Evolutionary conservation across 2,329 filamentous ascomycete genomes (phyloP), one percentile per base, ranked within the genome.

Genomic region (Periconia sp.): DNA sequence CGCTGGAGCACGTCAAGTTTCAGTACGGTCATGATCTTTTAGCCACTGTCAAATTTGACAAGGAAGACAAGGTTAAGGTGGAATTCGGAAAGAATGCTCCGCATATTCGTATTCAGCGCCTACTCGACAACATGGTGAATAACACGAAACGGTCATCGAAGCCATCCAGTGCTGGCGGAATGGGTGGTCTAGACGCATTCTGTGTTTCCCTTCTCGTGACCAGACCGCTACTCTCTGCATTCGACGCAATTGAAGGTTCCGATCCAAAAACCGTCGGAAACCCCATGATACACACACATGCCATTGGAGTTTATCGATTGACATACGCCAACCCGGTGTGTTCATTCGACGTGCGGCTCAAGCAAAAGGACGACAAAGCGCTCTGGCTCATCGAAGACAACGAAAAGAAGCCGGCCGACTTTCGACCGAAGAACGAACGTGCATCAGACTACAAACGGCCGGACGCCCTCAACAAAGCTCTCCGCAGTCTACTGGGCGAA

Each of bases 71-170:
- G 35, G 84, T 90, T 59, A 77, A 77, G 15, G 76, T 94, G 27
- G 74, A 77, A 23, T 77, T 93, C 18, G 80, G 86, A 41, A 75
- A 76, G 14, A 79, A 78, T 13, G 91, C 89, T 62, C 89, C 89
- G 2, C 89, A 92, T 64, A 75, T 87, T 43, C 82, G 85, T 17
- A 79, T 89, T 13, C 74, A 81, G 18, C 83, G 86, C 58, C 76
- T 83, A 43, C 77, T 91, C 54, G 80, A 80, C 49, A 77, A 75
- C 3, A 75, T 86, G 8, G 80, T 86, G 55, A 88, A 88, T 65
- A 76, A 79, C 68, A 79, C 73, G 55, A 27, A 27, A 27, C 23
- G 15, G 33, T 6, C 33, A 5, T 37, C 15, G 33, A 37, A 5
- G 15, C 84, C 88, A 60, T 76, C 81, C 40, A 75, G 89, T 53